Evolutionary conservation across 2,329 filamentous ascomycete species (phyloP), one percentile per base, ranked within the genome.

Genomic region (Didymella segeticola): DNA sequence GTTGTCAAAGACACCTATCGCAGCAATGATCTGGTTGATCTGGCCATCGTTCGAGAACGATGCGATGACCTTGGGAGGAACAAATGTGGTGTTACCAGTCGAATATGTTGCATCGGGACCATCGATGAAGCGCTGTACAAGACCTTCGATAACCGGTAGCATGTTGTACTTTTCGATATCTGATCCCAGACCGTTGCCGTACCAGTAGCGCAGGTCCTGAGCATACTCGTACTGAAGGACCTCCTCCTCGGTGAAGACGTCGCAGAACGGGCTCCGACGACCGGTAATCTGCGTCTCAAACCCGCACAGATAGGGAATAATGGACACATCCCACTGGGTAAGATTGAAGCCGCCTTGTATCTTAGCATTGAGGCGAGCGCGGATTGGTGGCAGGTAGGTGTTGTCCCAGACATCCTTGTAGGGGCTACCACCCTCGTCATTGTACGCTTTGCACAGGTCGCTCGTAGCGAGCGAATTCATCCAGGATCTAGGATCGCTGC

Each of bases 251-350:
- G 81, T 86, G 62, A 88, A 86, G 14, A 87, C 77, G 43, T 77
- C 75, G 67, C 87, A 89, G 77, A 84, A 89, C 0, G 86, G 83
- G 4, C 84, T 88, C 14, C 56, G 62, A 2, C 73, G 75, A 1
- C 87, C 86, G 0, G 79, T 84, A 58, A 89, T 88, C 63, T 89
- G 87, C 3, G 82, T 85, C 63, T 90, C 87, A 54, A 88, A 90
- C 4, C 86, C 87, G 61, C 87, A 90, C n/a, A 89, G 78, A 61
- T 89, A 89, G 0, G 86, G 86, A 43, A 89, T 85, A 37, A 82
- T 80, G 7, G 75, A 77, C 34, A 86, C 75, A 52, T 89, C 84
- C 1, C 70, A 73, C 26, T 80, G 73, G 0, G 78, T 80, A 27
- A 89, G 78, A 1, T 79, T 80, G 27, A 89, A 78, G 31, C 80